Base-by-base conservation (phyloP, 2,329 filamentous ascomycete genomes). In the Sodiomyces alkalinus region DNA sequence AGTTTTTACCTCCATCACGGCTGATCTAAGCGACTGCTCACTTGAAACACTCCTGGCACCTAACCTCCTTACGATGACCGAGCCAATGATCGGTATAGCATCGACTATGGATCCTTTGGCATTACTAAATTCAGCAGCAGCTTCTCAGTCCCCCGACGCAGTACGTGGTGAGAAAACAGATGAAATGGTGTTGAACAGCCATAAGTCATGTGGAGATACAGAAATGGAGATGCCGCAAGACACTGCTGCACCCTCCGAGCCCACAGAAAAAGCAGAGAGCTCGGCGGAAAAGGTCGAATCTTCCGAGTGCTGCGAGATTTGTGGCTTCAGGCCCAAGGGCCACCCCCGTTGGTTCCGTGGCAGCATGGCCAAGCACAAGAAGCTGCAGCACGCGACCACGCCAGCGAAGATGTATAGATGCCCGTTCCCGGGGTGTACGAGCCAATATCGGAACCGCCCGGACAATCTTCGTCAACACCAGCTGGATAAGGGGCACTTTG, bases 351-450 rank as follows among this genome's bases (percentile, higher is more conserved):
- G 66, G 66, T 70, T 69, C 41, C 59, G 58, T 24, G 64, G 64
- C 5, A 68, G 62, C 42, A 67, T 71, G 64, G 57, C 63, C 27
- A 71, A 69, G 44, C 66, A 71, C 42, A 66, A 55, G 49, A 66
- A 62, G 42, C 48, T 62, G 33, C 60, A 66, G 44, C 66, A 71
- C 45, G 58, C 60, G 27, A 48, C 48, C 9, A 53, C 49, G 3
- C 61, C 60, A 19, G 59, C 62, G 6, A 51, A 53, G 34, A 64
- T 68, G 24, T 71, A 63, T 45, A 53, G 53, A 33, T 71, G 66
- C 35, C 55, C 57, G 3, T 70, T 44, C 27, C 64, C 64, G 3
- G 63, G 62, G 3, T 71, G 66, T 40, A 58, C 48, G 14, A 68
- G 63, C 40, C 56, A 61, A 38, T 71, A 65, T 41, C 65, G 60